A percentile compares a stretch with the other conserved stretches of the same genome.
phyloP scores from a whole-genome alignment of 2,329 filamentous ascomycete genomes.

The Zymoseptoria passerinii region DNA sequence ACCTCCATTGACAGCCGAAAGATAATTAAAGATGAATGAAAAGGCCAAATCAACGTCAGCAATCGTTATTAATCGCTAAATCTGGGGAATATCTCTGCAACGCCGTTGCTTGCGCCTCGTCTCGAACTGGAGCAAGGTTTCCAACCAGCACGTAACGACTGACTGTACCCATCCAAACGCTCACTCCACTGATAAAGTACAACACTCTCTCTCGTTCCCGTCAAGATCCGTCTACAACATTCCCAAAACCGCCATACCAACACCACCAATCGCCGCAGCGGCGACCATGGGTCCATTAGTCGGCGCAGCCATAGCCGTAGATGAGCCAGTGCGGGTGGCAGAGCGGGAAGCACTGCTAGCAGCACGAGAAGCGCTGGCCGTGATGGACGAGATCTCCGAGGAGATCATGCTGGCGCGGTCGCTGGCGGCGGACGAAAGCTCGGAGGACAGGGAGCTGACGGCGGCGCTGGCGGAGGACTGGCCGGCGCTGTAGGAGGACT shows the following conservation, averaged over 20 bases:
- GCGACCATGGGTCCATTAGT: slow-evolving; percentile 14
- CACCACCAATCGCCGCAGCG: slow-evolving; percentile 14
- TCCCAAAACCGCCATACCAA: slow-evolving; percentile 13
- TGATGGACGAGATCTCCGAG: not conserved
- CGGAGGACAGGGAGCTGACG: slow-evolving; percentile 2
- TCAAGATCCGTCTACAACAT: slow-evolving; percentile 6
- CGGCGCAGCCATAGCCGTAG: slow-evolving; percentile 4
- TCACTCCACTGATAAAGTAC: not conserved
- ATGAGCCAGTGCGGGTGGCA: slow-evolving; percentile 3
- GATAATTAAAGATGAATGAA: not conserved
- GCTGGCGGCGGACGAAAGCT: slow-evolving; percentile 2
- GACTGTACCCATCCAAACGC: not conserved
- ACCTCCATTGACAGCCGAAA: not conserved
- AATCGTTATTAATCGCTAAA: not conserved
- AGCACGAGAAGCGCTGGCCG: slow-evolving; percentile 1
- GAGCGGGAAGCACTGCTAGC: not conserved
- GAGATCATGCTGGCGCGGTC: not conserved
- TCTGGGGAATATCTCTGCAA: not conserved
- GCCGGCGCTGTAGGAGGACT: slow-evolving; percentile 1
- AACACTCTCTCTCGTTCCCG: not conserved
- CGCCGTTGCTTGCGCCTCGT: not conserved
- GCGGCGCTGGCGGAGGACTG: slow-evolving; percentile 2
- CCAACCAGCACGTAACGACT: not conserved
- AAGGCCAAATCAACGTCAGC: not conserved
- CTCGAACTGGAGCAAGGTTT: not conserved